Conservation (phyloP, 768 basidiomycete genomes). For the Trametes meyenii region DNA sequence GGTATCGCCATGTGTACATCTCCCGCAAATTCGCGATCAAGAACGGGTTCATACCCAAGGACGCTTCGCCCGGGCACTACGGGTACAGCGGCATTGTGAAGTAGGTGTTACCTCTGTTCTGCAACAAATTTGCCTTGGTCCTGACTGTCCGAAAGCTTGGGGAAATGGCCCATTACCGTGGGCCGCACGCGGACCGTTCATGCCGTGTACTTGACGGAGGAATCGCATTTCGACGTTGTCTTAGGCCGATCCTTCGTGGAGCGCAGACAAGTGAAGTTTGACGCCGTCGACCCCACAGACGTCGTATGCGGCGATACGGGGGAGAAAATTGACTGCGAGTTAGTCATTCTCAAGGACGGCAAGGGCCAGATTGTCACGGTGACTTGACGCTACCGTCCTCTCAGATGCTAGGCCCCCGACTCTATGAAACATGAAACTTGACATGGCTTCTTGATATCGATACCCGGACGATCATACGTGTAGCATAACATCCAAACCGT, state of each 20-base stretch:
- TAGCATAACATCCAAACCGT: neutral
- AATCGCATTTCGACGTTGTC: constrained; percentile 94
- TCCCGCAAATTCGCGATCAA: constrained; percentile 89
- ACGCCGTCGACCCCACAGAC: constrained; percentile 82
- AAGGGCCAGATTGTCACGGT: constrained; percentile 89
- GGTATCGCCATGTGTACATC: constrained; percentile 93
- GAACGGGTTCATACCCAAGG: constrained; percentile 85
- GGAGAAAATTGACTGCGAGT: constrained; percentile 88
- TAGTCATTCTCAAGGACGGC: constrained; percentile 91
- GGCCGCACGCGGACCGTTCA: constrained; percentile 43
- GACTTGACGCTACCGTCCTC: constrained; percentile 48
- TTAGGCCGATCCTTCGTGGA: constrained; percentile 87
- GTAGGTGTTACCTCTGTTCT: constrained; percentile 28
- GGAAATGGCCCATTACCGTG: constrained; percentile 84
- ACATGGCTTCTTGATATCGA: too few relatives aligned
- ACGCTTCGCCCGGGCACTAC: constrained; percentile 87
- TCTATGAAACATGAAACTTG: neutral
- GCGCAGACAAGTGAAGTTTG: constrained; percentile 75
- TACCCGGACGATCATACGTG: neutral
- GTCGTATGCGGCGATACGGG: constrained; percentile 92
- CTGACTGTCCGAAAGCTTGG: constrained; percentile 49
- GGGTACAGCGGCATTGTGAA: constrained; percentile 92
- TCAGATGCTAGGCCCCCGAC: neutral
- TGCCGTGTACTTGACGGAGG: constrained; percentile 88
- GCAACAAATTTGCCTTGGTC: neutral